Evolutionary conservation across 352 stramenopile species (phyloP), one percentile per base, ranked within the genome.

Genomic region (Globisporangium mamillatum): DNA sequence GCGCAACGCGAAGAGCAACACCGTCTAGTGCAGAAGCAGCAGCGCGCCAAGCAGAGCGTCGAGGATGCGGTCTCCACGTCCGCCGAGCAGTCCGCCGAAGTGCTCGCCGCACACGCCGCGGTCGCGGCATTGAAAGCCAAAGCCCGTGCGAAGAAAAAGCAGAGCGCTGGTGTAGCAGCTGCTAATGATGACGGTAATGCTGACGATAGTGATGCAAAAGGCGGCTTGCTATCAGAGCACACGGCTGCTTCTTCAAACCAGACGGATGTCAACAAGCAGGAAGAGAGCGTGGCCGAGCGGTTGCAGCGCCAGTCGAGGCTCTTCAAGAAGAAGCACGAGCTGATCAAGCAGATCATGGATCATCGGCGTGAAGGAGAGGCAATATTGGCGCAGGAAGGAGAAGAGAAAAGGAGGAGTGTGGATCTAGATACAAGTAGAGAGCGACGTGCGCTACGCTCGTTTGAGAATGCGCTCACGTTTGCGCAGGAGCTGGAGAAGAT

Each of bases 81-180:
- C 20, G 80, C 82, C 4, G 76, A 86, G 71, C 79, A 89, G 38
- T 83, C 77, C 18, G 82, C 82, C 4, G 79, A 91, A 54, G 69
- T 89, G 46, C 69, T 91, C 22, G 80, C 85, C 2, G 85, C 85
- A 1, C 82, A 89, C 54, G 85, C 82, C 6, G 81, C 81, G 0
- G 85, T 93, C 24, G 85, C 85, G 0, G 82, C 85, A 46, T 66
- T 93, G 4, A 89, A 90, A 72, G 78, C 81, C 22, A 89, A 87
- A 60, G 73, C 64, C 0, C 69, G 59, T 16, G 60, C 12, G 6
- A 53, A 61, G 32, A 64, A 52, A 18, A 52, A 46, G 38, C 10
- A 57, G 22, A 22, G 16, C 24, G 14, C 34, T 48, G 41, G 41
- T 4, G 14, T 48, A 48, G 36, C 36, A 18, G 14, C 5, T 48